Evolutionary conservation across 768 basidiomycete species (phyloP).

Genomic region (Boletus speciosus): DNA sequence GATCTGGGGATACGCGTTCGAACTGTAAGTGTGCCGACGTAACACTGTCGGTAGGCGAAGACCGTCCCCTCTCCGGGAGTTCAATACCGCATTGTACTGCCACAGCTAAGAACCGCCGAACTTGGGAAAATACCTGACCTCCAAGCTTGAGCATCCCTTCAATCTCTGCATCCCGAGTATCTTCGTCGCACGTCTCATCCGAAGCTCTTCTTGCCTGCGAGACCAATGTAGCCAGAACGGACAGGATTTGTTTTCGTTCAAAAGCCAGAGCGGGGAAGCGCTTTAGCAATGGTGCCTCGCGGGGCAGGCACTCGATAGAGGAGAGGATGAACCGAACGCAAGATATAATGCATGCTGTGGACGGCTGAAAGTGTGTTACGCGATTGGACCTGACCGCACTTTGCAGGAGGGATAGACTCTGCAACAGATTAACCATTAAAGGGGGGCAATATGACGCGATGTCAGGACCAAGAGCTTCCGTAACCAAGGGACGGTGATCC

Average conservation of each 20-base stretch:
- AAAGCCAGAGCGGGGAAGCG: conserved; percentile 62
- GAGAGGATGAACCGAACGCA: conserved; percentile 86
- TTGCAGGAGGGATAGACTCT: conserved; percentile 82
- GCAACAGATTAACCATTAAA: conserved; percentile 79
- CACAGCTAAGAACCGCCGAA: conserved; percentile 74
- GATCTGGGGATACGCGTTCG: conserved; percentile 16
- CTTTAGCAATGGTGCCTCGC: conserved; percentile 73
- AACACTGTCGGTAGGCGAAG: conserved; percentile 21
- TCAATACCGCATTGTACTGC: conserved; percentile 73
- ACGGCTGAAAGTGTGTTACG: conserved; percentile 83
- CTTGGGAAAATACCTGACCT: conserved; percentile 75
- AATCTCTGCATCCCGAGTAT: conserved; percentile 52
- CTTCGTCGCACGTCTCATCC: conserved; percentile 42
- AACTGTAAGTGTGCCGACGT: conserved; percentile 13
- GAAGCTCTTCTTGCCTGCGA: conserved; percentile 71
- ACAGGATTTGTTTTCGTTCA: conserved; percentile 79
- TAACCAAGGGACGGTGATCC: conserved; percentile 43
- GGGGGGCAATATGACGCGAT: conserved; percentile 68
- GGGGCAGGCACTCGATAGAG: conserved; percentile 77
- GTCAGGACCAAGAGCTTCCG: conserved; percentile 46
- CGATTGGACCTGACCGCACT: conserved; percentile 78
- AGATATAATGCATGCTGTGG: conserved; percentile 92
- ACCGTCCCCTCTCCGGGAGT: conserved; percentile 51
- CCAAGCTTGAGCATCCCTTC: conserved; percentile 78
- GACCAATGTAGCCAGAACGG: conserved; percentile 78